Base-by-base conservation (phyloP, 1,284 basidiomycete genomes). In the Cryptococcus jaspeensis region DNA sequence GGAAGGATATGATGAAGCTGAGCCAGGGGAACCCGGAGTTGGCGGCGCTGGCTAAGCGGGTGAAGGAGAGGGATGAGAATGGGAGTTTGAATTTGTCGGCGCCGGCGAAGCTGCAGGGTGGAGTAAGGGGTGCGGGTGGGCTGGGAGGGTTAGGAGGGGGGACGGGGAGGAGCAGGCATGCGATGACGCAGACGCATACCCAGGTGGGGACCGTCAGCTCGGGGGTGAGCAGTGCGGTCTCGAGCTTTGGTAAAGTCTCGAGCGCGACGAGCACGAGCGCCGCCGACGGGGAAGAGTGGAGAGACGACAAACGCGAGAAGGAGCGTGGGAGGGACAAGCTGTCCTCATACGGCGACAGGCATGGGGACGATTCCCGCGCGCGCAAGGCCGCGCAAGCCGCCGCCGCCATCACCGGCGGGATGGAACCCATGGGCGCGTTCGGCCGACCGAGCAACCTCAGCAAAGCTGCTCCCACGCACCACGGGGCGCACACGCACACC, bases 21-120 rank as follows among this genome's bases (percentile, higher is more conserved):
- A 70, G 68, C 36, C 72, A 70, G 32, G 70, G 65, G 18, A 78
- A 76, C 55, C 72, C 74, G n/a, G 74, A 78, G 53, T 63, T 78
- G 9, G 73, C 73, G 41, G 76, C 76, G 5, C 55, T 77, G 2
- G 71, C 72, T 15, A 57, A 60, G 44, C 62, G 74, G 28, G 72
- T 77, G 7, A 71, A 71, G 7, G 75, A 75, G 49, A 59, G 75
- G 22, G 72, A 78, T 36, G 60, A 59, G 1, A 63, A 61, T 28
- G 66, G 64, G 25, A 50, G 57, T 22, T 52, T 60, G 7, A 74
- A 73, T 25, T 71, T 70, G 59, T 75, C 72, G 13, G 76, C 75
- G 0, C 76, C 76, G 1, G 76, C 75, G 20, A 71, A 74, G 55
- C 47, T 78, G 41, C 76, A 78, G 57, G 67, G 69, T 32, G 63